phyloP scores from a whole-genome alignment of 108 stramenopile species.

The Skeletonema grethae region DNA sequence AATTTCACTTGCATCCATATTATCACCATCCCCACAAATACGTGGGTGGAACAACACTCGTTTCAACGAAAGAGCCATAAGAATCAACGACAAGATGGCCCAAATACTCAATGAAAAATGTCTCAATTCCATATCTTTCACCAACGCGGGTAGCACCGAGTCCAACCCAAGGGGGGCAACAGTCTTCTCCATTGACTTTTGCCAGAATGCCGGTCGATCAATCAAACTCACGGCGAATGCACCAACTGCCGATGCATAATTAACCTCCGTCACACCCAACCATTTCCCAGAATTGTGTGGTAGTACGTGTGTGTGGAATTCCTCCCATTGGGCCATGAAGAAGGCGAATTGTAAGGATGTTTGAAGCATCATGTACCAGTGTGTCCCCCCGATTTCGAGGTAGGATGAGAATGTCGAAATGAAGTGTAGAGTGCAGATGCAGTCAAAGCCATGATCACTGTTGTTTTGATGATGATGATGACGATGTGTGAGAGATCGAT shows the following conservation, averaged over 20 bases:
- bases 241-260: conserved; percentile 50
- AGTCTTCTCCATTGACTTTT: conserved; percentile 31
- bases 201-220: conserved; percentile 53
- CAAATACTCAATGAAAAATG: conserved; percentile 44
- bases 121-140: conserved; percentile 46
- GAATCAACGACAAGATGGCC: conserved; percentile 38
- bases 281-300: conserved; percentile 69
- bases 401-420: conserved; percentile 53
- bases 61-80: conserved; percentile 48
- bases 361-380: conserved; percentile 61
- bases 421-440: conserved; percentile 80
- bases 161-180: conserved; percentile 16
- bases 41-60: conserved; percentile 51
- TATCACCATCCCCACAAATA: conserved; percentile 7
- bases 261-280: conserved; percentile 86
- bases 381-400: conserved; percentile 52
- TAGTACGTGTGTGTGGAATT: conserved; percentile 88
- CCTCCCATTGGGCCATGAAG: conserved; percentile 96
- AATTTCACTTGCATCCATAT: conserved; percentile 18
- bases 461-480: neutral
- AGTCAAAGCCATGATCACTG: conserved; percentile 95
- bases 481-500: neutral
- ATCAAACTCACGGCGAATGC: conserved; percentile 42
- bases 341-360: conserved; percentile 80
- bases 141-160: conserved; percentile 16